Conservation (phyloP, 2,329 filamentous ascomycete genomes). For the Trichoderma guizhouense region DNA sequence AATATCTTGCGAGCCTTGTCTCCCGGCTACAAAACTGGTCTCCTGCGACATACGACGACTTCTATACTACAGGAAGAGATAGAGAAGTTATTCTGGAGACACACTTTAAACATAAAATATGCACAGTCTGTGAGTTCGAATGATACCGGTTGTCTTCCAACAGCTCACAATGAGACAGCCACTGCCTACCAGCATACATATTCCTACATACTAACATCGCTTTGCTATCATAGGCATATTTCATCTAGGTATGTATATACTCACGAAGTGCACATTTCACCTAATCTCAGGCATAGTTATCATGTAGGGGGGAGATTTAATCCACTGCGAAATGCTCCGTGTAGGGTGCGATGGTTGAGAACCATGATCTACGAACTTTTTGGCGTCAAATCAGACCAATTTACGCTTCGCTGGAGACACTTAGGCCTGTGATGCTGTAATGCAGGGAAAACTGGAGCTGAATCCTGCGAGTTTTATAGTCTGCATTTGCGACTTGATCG, state of each 20-base stretch:
- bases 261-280: neutral
- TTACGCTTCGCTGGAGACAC: no score
- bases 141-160: neutral
- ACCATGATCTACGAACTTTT: neutral
- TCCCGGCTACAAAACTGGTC: neutral
- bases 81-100: neutral
- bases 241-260: neutral
- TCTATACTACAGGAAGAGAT: neutral
- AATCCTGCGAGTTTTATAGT: neutral
- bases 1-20: neutral
- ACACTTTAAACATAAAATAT: neutral
- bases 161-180: neutral
- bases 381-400: neutral
- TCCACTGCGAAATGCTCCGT: neutral
- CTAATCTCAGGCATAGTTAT: neutral
- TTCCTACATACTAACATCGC: neutral
- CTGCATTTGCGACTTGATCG: neutral
- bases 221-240: neutral
- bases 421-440: neutral
- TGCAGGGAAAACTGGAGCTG: neutral
- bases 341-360: neutral
- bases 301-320: neutral
- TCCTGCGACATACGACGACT: neutral
- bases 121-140: neutral
- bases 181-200: neutral